Conservation (phyloP, 2,329 filamentous ascomycete species). For the Cladobotryum mycophilum region DNA sequence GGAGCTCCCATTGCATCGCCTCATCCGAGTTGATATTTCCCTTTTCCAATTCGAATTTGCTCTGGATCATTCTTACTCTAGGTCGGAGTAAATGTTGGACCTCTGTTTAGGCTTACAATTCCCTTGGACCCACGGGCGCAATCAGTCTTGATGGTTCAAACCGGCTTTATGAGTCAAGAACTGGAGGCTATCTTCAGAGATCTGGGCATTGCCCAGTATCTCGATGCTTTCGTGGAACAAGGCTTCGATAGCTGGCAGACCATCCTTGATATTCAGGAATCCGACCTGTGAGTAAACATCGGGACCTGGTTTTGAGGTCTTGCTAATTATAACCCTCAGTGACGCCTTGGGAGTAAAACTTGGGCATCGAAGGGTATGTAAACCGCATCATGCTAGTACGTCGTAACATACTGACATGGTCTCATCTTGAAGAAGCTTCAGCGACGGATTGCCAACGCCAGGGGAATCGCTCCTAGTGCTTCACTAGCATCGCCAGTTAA, state of each 20-base stretch:
- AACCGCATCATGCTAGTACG: too few relatives aligned
- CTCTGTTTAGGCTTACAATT: background rate
- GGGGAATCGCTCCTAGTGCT: conserved; percentile 53
- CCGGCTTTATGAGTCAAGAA: conserved; percentile 44
- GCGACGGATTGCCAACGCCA: conserved; percentile 68
- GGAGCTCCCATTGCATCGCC: too few relatives aligned
- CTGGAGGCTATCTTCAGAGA: conserved; percentile 63
- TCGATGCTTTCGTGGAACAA: conserved; percentile 65
- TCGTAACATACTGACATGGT: conserved; percentile 1
- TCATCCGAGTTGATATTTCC: background rate
- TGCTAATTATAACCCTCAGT: conserved; percentile 35
- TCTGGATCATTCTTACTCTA: background rate
- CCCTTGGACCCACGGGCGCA: background rate
- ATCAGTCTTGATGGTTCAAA: conserved; percentile 3
- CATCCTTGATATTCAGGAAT: conserved; percentile 76
- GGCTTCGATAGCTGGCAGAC: conserved; percentile 84
- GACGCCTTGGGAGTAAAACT: conserved; percentile 72
- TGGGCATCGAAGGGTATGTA: conserved; percentile 68
- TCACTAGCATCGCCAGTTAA: conserved; percentile 45
- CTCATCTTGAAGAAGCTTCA: conserved; percentile 64
- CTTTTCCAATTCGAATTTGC: background rate
- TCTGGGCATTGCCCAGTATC: conserved; percentile 73
- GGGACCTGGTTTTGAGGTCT: background rate
- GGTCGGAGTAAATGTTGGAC: conserved; percentile 13
- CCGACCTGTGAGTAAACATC: conserved; percentile 59